Evolutionary conservation across 306 rosid genomes (phyloP), one percentile per base, ranked within the genome.

Genomic region (Medicago lupulina): DNA sequence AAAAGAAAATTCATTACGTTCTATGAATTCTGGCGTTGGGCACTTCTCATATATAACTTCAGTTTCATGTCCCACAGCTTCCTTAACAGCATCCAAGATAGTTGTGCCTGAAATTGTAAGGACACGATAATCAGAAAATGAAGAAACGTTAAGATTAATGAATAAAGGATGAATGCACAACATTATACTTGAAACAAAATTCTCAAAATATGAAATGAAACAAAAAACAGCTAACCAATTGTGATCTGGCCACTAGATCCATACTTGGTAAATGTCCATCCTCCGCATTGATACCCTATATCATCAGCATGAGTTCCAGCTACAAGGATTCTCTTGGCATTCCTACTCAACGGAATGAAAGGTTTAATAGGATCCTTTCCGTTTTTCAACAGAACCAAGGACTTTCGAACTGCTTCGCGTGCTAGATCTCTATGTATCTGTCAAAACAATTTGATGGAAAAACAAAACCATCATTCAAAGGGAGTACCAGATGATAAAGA

Each of bases 241-340:
- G 96, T 87, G 31, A 85, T 88, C 73, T 64, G 83, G 63, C 98
- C 97, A 61, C 88, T 78, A 18, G 78, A n/a, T 60, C 96, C 98
- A 69, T 65, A 23, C 91, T 65, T 75, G 1, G 78, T 71, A 71
- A 73, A 55, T 63, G 93, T 91, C 98, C 98, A 88, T 60, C 97
- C 96, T 54, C 97, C 98, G 51, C 98, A 89, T 51, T 93, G 98
- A 79, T 75, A 93, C 6, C 97, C 98, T 8, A 91, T 83, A 83
- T 93, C 80, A 82, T 90, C 87, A n/a, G 89, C 96, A 78, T 91
- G 98, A 46, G 88, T 85, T 78, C 97, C 97, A 51, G 88, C 34
- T n/a, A 93, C 88, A 72, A 89, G 96, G 72, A 93, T 84, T 77
- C 84, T 85, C 76, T 84, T 88, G 13, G 86, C 89, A 43, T 74